Evolutionary conservation across 140 eudicot species (phyloP), one percentile per base, ranked within the genome.

Genomic region (Flaveria floridana): DNA sequence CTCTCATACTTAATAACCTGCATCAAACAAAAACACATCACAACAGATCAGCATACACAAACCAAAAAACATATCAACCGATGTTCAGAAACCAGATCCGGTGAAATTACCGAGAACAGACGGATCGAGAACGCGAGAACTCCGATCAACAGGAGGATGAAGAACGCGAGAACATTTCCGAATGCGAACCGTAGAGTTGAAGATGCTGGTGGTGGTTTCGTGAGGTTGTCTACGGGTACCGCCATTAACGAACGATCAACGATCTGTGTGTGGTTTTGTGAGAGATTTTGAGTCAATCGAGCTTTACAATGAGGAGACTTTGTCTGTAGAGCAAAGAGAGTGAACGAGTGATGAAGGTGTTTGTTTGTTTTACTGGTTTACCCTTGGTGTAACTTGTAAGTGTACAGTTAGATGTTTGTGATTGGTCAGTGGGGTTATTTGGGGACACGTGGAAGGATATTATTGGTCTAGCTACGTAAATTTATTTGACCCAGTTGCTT

Each of bases 111-210:
- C 63, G 99, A 94, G 75, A 94, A 90, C 12, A 90, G 83, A 68
- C 99, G 99, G 96, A 94, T 94, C 95, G 99, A 90, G 93, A 94
- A 94, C 20, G 97, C 99, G 68, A 94, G 94, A 15, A 90, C 92
- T 77, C 99, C 99, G 82, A 94, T 94, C 55, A 94, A 76, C 71
- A 94, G 50, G 75, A 90, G 91, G 58, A 94, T 85, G 85, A 90
- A 86, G 83, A 88, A 82, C 6, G 95, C 88, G 52, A 94, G 80
- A 21, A 94, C 97, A 81, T 85, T 86, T 46, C 99, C 99, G 41
- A 88, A 90, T 3, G 99, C 99, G 78, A 83, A 66, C 0, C 99
- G 86, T 14, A 94, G 82, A 46, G 83, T 50, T 76, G 92, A 73
- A 18, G 86, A 70, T 25, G 84, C 70, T 62, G 83, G 75, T 65